Base-by-base conservation (phyloP, 805 yeast species). In the Vanderwaltozyma tropicalis region DNA sequence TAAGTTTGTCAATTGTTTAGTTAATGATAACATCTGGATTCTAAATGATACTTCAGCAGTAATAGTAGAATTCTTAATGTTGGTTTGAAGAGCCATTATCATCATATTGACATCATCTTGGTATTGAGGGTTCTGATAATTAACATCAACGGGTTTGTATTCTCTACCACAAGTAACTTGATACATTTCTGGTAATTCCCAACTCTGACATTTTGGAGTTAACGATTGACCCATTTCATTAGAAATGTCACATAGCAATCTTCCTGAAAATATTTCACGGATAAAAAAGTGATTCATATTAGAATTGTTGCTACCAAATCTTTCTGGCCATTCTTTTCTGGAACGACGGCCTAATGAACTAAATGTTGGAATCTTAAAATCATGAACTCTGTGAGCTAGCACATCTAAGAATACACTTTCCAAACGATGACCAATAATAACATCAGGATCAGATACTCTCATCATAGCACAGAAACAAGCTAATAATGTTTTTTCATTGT, bases 211-310 rank as follows among this genome's bases (percentile, higher is more conserved):
- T 57, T 87, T 86, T 4, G 80, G 67, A 4, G 96, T 86, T 44
- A 89, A 66, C 0, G 96, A 88, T 57, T 82, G 92, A 34, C 97
- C 98, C 77, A 88, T 74, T 52, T 86, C 95, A 59, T 92, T 92
- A 36, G 89, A 86, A 53, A 92, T 76, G 61, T 92, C 98, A 69
- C 96, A 85, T 32, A 89, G 52, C 39, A 92, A 69, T 49, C 98
- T 71, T 27, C 98, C 98, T 28, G 87, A 76, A 52, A 80, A 71
- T 16, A 85, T 71, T 39, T 84, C 87, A 35, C 81, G 67, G 14
- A 84, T 68, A 29, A 72, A 69, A 47, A 74, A 69, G 45, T 66
- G 72, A 41, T 67, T 69, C 55, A 76, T 69, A 38, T 67, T 69
- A 28, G 67, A 64, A 34, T 67, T 68, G 15, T 67, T 66, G 40